Evolutionary conservation across 768 basidiomycete genomes (phyloP).

Genomic region (Pleurotus sapidus): DNA sequence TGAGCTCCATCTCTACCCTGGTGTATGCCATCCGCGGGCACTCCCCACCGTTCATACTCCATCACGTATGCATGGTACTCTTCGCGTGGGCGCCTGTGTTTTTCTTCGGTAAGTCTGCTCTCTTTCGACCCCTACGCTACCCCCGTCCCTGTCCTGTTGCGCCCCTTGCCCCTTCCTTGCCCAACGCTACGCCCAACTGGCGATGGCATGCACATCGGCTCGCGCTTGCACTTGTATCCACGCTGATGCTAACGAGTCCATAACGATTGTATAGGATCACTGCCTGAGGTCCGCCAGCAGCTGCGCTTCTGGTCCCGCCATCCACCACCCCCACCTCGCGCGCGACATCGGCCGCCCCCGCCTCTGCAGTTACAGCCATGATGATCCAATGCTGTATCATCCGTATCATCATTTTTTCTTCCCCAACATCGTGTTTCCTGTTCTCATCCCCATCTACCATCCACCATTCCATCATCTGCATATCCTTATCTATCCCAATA

Average conservation of each 20-base stretch:
- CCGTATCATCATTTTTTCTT: no score
- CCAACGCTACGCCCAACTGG: no score
- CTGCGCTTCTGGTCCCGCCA: not conserved
- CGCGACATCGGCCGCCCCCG: not conserved
- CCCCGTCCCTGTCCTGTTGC: no score
- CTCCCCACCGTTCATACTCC: constrained; percentile 58
- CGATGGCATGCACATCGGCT: no score
- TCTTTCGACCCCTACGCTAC: no score
- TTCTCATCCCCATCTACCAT: not conserved
- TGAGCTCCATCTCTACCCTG: constrained; percentile 48
- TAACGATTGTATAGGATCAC: not conserved
- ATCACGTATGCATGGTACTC: constrained; percentile 59
- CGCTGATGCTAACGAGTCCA: not conserved
- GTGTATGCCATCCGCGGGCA: constrained; percentile 42
- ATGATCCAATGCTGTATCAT: no score
- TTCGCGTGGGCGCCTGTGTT: constrained; percentile 59
- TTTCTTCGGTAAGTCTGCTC: constrained; percentile 42
- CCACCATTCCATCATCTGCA: no score
- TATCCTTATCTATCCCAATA: no score
- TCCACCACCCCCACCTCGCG: not conserved
- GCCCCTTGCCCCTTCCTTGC: not conserved
- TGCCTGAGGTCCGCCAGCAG: not conserved
- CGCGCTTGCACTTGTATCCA: not conserved
- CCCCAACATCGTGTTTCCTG: not conserved
- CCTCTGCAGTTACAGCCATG: no score